Evolutionary conservation across 129 eudicot species (phyloP).

Genomic region (Escallonia rubra): DNA sequence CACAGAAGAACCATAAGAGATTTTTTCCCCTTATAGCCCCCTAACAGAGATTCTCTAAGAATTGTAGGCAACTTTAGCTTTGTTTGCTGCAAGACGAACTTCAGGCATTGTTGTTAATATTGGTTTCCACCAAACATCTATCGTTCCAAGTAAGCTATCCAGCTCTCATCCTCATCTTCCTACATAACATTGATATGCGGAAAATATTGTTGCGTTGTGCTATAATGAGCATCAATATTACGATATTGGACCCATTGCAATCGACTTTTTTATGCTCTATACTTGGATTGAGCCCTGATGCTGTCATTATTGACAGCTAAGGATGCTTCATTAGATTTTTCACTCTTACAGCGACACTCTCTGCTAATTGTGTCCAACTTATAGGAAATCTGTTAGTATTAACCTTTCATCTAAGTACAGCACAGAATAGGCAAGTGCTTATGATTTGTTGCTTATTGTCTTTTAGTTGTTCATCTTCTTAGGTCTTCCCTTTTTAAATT

Average conservation of each 20-base stretch:
- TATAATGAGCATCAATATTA: background rate
- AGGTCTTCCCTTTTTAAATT: background rate
- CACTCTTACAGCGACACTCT: no score
- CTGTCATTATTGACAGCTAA: background rate
- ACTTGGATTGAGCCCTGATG: background rate
- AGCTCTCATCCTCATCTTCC: background rate
- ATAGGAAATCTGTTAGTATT: no score
- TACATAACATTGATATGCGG: background rate
- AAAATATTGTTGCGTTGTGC: background rate
- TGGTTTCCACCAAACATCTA: slow-evolving; percentile 85
- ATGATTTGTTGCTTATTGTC: no score
- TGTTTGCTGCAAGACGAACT: slow-evolving; percentile 80
- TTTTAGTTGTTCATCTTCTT: background rate
- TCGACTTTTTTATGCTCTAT: background rate
- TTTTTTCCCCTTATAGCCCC: slow-evolving; percentile 6
- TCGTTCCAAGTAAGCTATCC: slow-evolving; percentile 78
- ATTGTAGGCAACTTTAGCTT: slow-evolving; percentile 78
- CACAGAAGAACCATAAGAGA: background rate
- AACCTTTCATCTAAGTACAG: no score
- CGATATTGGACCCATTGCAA: background rate
- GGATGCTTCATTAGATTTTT: background rate
- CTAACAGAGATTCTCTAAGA: slow-evolving; percentile 21
- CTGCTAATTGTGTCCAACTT: no score
- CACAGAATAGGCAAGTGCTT: background rate
- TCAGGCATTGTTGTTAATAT: slow-evolving; percentile 92